Evolutionary conservation across 1,139 yeast genomes (phyloP), one percentile per base, ranked within the genome.

Genomic region (Debaryomyces sp.): DNA sequence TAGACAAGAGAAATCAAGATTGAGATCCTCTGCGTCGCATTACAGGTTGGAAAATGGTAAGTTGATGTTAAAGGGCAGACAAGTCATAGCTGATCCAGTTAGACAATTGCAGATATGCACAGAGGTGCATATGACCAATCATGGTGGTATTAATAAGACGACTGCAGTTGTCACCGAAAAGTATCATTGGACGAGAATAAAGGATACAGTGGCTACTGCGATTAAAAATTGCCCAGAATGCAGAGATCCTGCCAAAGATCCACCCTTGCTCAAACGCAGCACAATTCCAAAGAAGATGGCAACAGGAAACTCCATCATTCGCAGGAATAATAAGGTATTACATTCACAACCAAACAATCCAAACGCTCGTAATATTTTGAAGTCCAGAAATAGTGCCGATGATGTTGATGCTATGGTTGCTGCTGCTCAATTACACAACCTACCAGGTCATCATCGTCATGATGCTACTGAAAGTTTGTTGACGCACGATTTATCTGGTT

Each of bases 141-240:
- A 91, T 62, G 87, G 87, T 5, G 98, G 98, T n/a, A 90, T 94
- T 52, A 94, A 94, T 67, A 88, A 86, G 59, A 86, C 96, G 1
- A 91, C 97, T 0, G 74, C 94, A 0, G 71, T 79, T 33, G 82
- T 94, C 18, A 81, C 95, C 0, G 95, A 88, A 54, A 80, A 81
- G 56, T 94, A 87, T 59, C 96, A 90, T 64, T 94, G 98, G 97
- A 81, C 91, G 1, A 80, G 96, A 44, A 88, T 94, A 53, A 92
- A 94, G 66, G 91, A 84, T 53, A 90, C 97, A 0, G 97, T 89
- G 0, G 85, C 88, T 0, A 82, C 84, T 36, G 95, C 90, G 1
- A 85, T 92, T 45, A 78, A 87, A 50, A 81, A 84, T 51, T 94
- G 99, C 63, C 73, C 80, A 1, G 86, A 83, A 48, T 92, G 98